phyloP scores from a whole-genome alignment of 352 stramenopile species.

The Phytopythium mirpurense region DNA sequence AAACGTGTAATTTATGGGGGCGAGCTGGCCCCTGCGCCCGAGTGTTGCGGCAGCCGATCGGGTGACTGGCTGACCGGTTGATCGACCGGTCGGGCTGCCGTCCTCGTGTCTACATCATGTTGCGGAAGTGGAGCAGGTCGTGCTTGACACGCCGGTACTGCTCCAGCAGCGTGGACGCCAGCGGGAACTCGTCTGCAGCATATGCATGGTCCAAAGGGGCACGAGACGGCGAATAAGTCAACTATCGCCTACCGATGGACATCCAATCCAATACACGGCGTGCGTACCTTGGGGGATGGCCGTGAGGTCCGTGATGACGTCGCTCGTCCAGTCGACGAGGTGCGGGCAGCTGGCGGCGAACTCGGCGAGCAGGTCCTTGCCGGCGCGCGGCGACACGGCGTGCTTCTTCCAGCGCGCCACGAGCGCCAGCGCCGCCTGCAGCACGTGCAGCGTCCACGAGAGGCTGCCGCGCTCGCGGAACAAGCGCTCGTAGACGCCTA shows the following conservation, averaged over 20 bases:
- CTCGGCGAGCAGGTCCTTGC: conserved; percentile 61
- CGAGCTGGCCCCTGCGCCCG: conserved; percentile 7
- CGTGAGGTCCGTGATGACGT: conserved; percentile 77
- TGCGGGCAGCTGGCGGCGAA: conserved; percentile 77
- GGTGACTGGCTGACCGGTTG: background rate
- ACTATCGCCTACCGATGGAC: too few species aligned
- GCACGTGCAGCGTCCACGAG: conserved; percentile 72
- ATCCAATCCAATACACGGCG: background rate
- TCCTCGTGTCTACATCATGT: conserved; percentile 43
- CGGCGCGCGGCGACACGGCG: conserved; percentile 58
- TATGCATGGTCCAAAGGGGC: background rate
- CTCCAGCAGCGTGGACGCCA: conserved; percentile 53
- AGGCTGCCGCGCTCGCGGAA: conserved; percentile 50
- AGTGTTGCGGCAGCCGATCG: background rate
- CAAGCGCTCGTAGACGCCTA: conserved; percentile 78
- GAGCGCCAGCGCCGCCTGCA: conserved; percentile 70
- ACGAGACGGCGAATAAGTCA: too few species aligned
- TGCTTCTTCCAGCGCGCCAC: conserved; percentile 82
- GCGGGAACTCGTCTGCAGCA: conserved; percentile 50
- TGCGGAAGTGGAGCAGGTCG: conserved; percentile 70
- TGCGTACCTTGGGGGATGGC: conserved; percentile 68
- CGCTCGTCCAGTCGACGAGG: conserved; percentile 72
- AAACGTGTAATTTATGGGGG: conserved; percentile 59
- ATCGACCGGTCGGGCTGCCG: background rate
- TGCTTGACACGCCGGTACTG: conserved; percentile 71